A percentile compares a stretch with the other conserved stretches of the same genome.
Conservation (phyloP, 306 rosid genomes). For the Lupinus albus region DNA sequence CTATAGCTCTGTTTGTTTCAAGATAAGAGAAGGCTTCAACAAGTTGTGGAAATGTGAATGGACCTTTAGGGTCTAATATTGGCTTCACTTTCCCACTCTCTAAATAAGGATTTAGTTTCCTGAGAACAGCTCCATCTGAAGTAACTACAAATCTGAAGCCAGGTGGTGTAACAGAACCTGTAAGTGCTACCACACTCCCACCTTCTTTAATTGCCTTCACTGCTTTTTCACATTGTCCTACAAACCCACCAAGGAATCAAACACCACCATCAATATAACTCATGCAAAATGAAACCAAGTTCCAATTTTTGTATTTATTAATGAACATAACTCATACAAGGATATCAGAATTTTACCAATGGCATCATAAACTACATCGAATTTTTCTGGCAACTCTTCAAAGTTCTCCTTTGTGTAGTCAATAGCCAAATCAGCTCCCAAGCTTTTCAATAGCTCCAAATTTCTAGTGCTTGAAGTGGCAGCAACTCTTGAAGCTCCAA, state of each 20-base stretch:
- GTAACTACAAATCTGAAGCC: conserved; percentile 97
- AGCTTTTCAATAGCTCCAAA: too few relatives aligned
- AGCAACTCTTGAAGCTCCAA: too few relatives aligned
- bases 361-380: too few relatives aligned
- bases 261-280: too few relatives aligned
- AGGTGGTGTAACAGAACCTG: conserved; percentile 90
- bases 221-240: conserved; percentile 95
- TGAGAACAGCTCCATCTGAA: conserved; percentile 78
- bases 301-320: too few relatives aligned
- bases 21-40: conserved; percentile 93
- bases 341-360: too few relatives aligned
- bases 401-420: too few relatives aligned
- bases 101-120: conserved; percentile 79
- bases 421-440: too few relatives aligned
- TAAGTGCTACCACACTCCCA: conserved; percentile 86
- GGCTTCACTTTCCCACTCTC: conserved; percentile 94
- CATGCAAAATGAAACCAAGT: too few relatives aligned
- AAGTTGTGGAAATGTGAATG: conserved; percentile 71
- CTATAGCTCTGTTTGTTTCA: conserved; percentile 74
- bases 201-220: conserved; percentile 86
- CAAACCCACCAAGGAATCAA: conserved; percentile 23
- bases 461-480: too few relatives aligned
- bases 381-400: too few relatives aligned
- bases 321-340: too few relatives aligned
- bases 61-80: conserved; percentile 78